These are phyloP conservation scores for Ascocoryne sarcoides DNA, from an alignment of 2,329 filamentous ascomycete species.

Conservation along the genomic window DNA sequence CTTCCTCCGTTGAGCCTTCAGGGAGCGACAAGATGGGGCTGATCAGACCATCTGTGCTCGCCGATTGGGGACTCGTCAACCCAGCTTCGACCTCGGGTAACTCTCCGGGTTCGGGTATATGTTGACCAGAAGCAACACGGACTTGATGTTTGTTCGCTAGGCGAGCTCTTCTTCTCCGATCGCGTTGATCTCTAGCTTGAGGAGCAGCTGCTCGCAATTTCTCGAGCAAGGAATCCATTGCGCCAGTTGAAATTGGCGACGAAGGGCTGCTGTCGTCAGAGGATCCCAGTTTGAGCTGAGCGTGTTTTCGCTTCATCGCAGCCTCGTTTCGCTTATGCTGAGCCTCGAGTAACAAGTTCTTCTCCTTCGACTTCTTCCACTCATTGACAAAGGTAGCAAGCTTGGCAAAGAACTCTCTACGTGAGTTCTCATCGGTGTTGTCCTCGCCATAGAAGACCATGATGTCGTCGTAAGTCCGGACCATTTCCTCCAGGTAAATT, in stretches of 20 bases:
- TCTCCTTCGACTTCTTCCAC: slow-evolving; percentile 93
- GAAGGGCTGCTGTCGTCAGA: slow-evolving; percentile 40
- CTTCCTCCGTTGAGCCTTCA: slow-evolving; percentile 26
- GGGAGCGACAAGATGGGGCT: slow-evolving; percentile 17
- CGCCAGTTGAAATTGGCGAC: slow-evolving; percentile 69
- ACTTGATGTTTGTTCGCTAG: slow-evolving; percentile 88
- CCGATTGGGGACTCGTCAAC: slow-evolving; percentile 40
- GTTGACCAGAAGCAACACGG: slow-evolving; percentile 78
- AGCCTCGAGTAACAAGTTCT: slow-evolving; percentile 81
- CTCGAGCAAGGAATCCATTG: slow-evolving; percentile 93
- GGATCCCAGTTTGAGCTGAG: slow-evolving; percentile 50
- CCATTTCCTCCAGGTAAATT: slow-evolving; percentile 89
- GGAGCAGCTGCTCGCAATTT: slow-evolving; percentile 90
- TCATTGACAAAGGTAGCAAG: slow-evolving; percentile 82
- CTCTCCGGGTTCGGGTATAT: slow-evolving; percentile 68
- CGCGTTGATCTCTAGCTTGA: slow-evolving; percentile 79
- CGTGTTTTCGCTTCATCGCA: slow-evolving; percentile 81
- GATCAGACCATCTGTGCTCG: slow-evolving; percentile 27
- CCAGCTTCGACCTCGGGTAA: slow-evolving; percentile 48
- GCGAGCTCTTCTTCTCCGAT: slow-evolving; percentile 75
- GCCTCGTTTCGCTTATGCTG: slow-evolving; percentile 76
- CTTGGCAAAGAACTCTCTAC: slow-evolving; percentile 92
- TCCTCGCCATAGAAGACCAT: slow-evolving; percentile 97
- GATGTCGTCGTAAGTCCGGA: slow-evolving; percentile 84
- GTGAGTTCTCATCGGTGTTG: slow-evolving; percentile 79